Conservation (phyloP, 441 rosid species). For the Populus hybrid region DNA sequence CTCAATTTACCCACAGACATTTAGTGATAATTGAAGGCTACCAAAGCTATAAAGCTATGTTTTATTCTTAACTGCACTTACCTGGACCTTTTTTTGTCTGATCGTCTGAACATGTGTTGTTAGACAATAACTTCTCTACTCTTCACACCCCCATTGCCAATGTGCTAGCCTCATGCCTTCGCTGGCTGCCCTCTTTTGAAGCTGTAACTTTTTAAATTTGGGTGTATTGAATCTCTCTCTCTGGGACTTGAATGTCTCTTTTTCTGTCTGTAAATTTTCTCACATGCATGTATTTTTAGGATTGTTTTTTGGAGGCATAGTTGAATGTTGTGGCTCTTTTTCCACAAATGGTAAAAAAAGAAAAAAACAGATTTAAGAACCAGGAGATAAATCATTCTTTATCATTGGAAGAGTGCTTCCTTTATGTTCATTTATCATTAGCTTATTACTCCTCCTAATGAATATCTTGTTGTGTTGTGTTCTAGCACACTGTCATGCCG, state of each 20-base stretch:
- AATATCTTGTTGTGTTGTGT: conserved; percentile 52
- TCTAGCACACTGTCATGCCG: conserved; percentile 74
- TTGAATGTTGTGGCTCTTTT: background rate
- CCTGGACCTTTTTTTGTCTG: background rate
- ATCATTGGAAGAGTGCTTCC: background rate
- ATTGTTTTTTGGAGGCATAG: background rate
- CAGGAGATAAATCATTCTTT: background rate
- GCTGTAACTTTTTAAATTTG: too few species aligned
- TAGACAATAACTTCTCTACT: background rate
- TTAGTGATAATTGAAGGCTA: background rate
- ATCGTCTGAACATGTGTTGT: background rate
- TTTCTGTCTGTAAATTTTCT: background rate
- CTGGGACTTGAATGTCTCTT: background rate
- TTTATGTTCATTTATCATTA: background rate
- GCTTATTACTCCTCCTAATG: conserved; percentile 16
- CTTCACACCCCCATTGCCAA: background rate
- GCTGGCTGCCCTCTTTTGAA: background rate
- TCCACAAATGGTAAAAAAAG: background rate
- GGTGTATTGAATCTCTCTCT: background rate
- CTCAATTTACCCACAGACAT: background rate
- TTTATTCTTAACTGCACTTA: background rate
- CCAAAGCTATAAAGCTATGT: background rate
- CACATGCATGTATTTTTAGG: background rate
- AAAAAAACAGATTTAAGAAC: background rate
- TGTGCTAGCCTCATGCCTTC: too few species aligned